These are phyloP conservation scores for Magnusiomyces tetraspermus DNA, from an alignment of 1,139 yeast species.

Conservation along the genomic window DNA sequence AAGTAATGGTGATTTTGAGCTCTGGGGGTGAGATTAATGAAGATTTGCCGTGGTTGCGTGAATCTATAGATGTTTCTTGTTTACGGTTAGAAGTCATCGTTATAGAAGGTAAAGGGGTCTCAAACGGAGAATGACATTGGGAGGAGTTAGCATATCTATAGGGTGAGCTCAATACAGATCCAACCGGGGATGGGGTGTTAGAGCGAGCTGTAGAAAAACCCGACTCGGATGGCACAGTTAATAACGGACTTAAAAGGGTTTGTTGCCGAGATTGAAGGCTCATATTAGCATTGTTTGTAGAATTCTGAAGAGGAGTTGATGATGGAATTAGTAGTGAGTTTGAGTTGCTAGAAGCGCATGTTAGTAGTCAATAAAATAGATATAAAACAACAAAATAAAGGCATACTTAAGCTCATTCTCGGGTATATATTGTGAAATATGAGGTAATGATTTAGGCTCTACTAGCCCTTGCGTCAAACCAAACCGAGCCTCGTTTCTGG, in stretches of 20 bases:
- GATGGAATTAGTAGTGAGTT: background rate
- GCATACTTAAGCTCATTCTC: no score
- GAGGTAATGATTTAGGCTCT: no score
- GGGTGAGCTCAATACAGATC: background rate
- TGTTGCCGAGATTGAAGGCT: background rate
- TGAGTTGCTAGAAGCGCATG: background rate
- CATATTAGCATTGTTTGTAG: background rate
- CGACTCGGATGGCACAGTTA: background rate
- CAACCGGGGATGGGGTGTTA: background rate
- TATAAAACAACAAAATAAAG: no score
- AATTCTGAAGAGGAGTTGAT: background rate
- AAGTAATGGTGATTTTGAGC: background rate
- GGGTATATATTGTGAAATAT: no score
- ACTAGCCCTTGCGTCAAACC: no score
- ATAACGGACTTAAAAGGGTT: background rate
- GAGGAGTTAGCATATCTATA: background rate
- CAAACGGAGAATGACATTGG: background rate
- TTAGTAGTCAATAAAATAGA: no score
- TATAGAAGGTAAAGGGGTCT: background rate
- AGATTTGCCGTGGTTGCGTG: background rate
- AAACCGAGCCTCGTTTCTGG: no score
- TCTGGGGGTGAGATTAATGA: background rate
- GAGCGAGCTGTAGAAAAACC: background rate
- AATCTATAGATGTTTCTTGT: no score
- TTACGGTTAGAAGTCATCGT: background rate